Conservation (phyloP, 2,329 filamentous ascomycete species). For the Diaporthe velutina region DNA sequence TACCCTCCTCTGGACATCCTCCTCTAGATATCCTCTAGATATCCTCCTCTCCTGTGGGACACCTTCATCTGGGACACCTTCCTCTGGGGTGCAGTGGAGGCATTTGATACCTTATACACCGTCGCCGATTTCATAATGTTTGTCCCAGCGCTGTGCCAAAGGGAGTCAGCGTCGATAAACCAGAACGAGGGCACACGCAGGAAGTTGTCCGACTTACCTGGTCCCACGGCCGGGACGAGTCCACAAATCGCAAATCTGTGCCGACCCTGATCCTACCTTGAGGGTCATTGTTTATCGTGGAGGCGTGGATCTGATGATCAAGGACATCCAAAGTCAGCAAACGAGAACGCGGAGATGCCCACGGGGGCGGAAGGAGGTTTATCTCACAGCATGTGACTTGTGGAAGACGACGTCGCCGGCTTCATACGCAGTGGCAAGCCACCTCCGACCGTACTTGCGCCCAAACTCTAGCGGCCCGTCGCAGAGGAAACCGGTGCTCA, state of each 20-base stretch:
- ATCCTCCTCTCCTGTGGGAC: too few species aligned
- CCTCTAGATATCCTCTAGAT: too few species aligned
- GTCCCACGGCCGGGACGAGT: constrained; percentile 32
- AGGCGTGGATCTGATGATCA: constrained; percentile 43
- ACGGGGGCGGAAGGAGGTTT: too few species aligned
- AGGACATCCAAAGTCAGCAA: neutral
- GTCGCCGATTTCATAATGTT: constrained; percentile 20
- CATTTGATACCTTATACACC: neutral
- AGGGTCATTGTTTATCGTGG: constrained; percentile 26
- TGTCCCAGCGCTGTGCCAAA: neutral
- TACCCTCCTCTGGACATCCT: too few species aligned
- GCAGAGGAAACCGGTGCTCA: constrained; percentile 65
- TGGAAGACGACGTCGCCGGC: constrained; percentile 57
- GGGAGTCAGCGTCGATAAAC: neutral
- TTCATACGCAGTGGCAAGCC: constrained; percentile 54
- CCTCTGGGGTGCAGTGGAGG: too few species aligned
- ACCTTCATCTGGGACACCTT: too few species aligned
- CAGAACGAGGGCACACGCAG: neutral
- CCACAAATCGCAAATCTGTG: constrained; percentile 32
- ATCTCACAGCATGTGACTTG: constrained; percentile 46
- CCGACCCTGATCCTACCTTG: constrained; percentile 15
- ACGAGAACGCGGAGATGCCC: neutral
- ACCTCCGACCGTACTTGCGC: constrained; percentile 45
- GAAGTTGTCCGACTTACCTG: neutral
- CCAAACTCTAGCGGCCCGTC: constrained; percentile 58